Conservation (phyloP, 1,284 basidiomycete genomes). For the Athelia psychrophila region DNA sequence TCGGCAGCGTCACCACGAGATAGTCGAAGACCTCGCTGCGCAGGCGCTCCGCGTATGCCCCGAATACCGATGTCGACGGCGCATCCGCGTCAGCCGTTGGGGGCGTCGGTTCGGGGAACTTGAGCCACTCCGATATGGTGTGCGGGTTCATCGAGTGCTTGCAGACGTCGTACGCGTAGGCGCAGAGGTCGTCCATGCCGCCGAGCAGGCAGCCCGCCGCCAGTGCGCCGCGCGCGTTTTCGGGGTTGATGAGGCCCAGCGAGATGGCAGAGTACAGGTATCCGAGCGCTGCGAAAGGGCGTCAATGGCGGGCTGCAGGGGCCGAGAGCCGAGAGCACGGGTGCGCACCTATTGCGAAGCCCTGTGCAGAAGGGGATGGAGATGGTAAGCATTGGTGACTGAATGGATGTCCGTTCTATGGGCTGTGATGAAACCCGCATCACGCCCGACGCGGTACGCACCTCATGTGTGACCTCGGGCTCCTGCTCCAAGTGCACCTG, state of each 20-base stretch:
- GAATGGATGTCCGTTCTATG: too few species aligned
- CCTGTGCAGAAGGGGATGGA: constrained; percentile 42
- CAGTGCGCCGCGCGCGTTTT: constrained; percentile 80
- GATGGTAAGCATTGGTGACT: not conserved
- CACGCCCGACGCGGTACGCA: too few species aligned
- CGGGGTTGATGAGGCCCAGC: constrained; percentile 61
- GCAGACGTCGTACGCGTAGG: constrained; percentile 76
- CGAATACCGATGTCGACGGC: constrained; percentile 60
- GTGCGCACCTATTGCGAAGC: constrained; percentile 65
- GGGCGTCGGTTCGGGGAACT: constrained; percentile 67
- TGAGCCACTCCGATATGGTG: constrained; percentile 72
- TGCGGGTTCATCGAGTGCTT: constrained; percentile 70
- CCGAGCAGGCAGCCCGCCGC: constrained; percentile 80
- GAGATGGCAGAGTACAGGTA: constrained; percentile 78
- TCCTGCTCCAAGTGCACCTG: constrained; percentile 75
- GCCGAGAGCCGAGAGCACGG: constrained; percentile 6
- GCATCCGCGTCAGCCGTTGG: constrained; percentile 51
- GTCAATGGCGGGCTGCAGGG: constrained; percentile 1
- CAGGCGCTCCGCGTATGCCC: constrained; percentile 65
- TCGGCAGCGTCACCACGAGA: constrained; percentile 71
- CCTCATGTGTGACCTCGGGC: constrained; percentile 81
- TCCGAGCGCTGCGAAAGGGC: constrained; percentile 53
- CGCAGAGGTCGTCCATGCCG: constrained; percentile 80
- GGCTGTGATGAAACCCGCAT: too few species aligned
- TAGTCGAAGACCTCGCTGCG: constrained; percentile 74